These are phyloP conservation scores for Ogataea wickerhamii DNA, from an alignment of 805 yeast species.

Conservation along the genomic window DNA sequence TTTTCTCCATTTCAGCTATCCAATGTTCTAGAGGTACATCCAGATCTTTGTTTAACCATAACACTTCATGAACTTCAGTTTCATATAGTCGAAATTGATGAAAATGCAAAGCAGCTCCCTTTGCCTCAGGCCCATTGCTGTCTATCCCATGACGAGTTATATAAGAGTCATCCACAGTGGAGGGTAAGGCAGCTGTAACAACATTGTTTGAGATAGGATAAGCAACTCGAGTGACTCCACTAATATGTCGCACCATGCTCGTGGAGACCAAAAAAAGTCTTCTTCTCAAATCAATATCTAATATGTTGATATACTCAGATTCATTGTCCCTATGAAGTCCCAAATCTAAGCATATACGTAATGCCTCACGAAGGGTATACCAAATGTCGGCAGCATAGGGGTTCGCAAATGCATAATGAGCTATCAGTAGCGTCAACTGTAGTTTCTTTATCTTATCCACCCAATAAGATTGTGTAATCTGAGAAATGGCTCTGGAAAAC, in stretches of 20 bases:
- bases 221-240: slow-evolving; percentile 9
- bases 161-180: slow-evolving; percentile 14
- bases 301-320: slow-evolving; percentile 2
- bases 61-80: slow-evolving; percentile 16
- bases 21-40: slow-evolving; percentile 8
- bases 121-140: slow-evolving; percentile 12
- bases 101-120: slow-evolving; percentile 18
- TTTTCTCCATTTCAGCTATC: slow-evolving; percentile 12
- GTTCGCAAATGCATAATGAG: slow-evolving; percentile 19
- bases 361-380: slow-evolving; percentile 11
- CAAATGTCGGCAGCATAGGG: slow-evolving; percentile 18
- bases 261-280: slow-evolving; percentile 12
- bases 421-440: slow-evolving; percentile 10
- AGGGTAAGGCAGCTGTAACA: slow-evolving; percentile 10
- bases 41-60: slow-evolving; percentile 12
- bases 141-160: slow-evolving; percentile 11
- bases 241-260: slow-evolving; percentile 13
- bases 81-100: slow-evolving; percentile 13
- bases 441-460: slow-evolving; percentile 8
- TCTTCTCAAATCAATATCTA: slow-evolving; percentile 10
- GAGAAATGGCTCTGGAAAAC: slow-evolving; percentile 9
- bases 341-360: slow-evolving; percentile 12
- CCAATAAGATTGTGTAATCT: slow-evolving; percentile 6
- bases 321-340: slow-evolving; percentile 13
- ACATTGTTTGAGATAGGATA: slow-evolving; percentile 12